Percentiles rank a stretch among this genome's conserved stretches.
phyloP scores from a whole-genome alignment of 2,329 filamentous ascomycete genomes.

The Colletotrichum magnum region DNA sequence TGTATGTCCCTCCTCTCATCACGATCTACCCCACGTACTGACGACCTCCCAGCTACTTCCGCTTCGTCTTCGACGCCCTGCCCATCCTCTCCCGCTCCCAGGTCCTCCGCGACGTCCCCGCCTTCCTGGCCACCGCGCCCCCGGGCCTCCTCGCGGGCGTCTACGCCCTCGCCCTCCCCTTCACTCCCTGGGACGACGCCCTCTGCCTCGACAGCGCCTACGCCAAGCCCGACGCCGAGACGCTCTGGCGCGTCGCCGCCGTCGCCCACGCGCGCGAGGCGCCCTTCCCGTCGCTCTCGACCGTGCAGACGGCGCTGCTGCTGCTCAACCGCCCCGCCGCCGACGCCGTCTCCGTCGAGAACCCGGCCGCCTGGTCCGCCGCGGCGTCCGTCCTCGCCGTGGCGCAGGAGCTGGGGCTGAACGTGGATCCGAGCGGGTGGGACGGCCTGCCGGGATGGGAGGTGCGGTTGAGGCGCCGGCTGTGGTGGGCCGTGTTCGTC shows the following conservation, averaged over 20 bases:
- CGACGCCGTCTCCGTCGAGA: not conserved
- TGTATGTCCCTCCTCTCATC: not conserved
- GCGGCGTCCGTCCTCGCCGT: not conserved
- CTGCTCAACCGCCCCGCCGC: not conserved
- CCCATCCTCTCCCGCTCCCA: conserved; percentile 42
- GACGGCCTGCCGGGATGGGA: not conserved
- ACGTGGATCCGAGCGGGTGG: not conserved
- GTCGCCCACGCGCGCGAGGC: not conserved
- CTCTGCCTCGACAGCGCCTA: conserved; percentile 43
- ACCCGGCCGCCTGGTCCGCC: not conserved
- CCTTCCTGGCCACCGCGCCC: conserved; percentile 39
- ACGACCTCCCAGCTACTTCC: conserved; percentile 14
- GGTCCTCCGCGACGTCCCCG: conserved; percentile 28
- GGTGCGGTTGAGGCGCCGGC: not conserved
- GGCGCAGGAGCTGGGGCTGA: not conserved
- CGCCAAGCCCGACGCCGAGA: conserved; percentile 38
- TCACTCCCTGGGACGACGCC: conserved; percentile 42
- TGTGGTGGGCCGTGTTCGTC: not conserved
- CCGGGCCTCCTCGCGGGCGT: conserved; percentile 40
- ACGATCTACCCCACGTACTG: no score
- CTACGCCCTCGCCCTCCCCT: conserved; percentile 42
- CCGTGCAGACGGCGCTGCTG: not conserved
- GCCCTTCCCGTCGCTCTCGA: not conserved
- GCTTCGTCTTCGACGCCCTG: conserved; percentile 42
- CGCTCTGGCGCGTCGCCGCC: conserved; percentile 42